These are phyloP conservation scores for Yarrowia deformans DNA, from an alignment of 805 yeast genomes.

Conservation along the genomic window DNA sequence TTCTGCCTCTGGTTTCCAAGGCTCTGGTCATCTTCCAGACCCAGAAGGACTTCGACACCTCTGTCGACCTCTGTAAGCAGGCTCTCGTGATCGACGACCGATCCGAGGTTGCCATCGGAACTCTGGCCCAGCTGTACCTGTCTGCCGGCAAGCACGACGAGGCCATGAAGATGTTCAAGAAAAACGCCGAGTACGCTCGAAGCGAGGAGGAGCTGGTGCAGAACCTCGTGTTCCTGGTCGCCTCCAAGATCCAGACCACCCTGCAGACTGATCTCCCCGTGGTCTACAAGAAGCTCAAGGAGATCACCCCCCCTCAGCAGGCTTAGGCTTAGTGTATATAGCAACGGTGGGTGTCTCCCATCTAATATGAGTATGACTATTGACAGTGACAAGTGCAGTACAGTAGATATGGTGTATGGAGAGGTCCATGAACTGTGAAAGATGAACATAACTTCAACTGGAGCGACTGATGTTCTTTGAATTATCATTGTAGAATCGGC, in stretches of 20 bases:
- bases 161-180: conserved; percentile 82
- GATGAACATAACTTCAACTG: too few relatives aligned
- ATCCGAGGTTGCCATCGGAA: conserved; percentile 85
- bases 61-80: conserved; percentile 68
- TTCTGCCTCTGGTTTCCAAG: conserved; percentile 87
- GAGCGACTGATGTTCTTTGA: too few relatives aligned
- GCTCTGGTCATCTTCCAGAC: conserved; percentile 63
- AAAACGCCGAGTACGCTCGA: conserved; percentile 82
- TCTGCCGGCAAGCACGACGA: conserved; percentile 83
- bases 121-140: conserved; percentile 90
- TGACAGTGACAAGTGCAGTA: background rate
- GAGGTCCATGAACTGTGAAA: too few relatives aligned
- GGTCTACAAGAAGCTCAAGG: conserved; percentile 43
- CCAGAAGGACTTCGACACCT: conserved; percentile 59
- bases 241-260: conserved; percentile 86
- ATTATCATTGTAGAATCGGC: too few relatives aligned
- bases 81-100: conserved; percentile 87
- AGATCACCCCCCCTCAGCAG: conserved; percentile 37
- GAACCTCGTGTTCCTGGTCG: conserved; percentile 84
- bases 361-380: conserved; percentile 10
- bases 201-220: conserved; percentile 85
- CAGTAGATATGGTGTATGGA: too few relatives aligned
- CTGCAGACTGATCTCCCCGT: conserved; percentile 54
- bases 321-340: conserved; percentile 37
- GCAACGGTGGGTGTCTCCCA: background rate